Evolutionary conservation across 768 basidiomycete genomes (phyloP), one percentile per base, ranked within the genome.

Genomic region (Phaffia tasmanica): DNA sequence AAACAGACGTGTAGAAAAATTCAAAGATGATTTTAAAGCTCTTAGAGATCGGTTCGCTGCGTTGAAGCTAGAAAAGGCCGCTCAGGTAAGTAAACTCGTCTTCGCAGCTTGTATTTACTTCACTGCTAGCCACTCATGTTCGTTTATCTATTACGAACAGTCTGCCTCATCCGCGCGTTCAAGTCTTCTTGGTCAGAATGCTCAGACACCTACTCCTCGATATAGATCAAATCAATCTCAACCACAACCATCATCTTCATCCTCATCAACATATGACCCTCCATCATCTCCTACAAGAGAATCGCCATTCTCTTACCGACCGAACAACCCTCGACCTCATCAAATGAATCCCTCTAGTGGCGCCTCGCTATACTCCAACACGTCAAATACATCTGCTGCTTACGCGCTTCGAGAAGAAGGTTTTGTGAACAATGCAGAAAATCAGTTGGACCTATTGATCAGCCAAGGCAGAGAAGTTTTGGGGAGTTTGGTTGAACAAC

Each of bases 401-500:
- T 84, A 88, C 60, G 91, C 91, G 0, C 79, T 98, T 60, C 81
- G 84, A 23, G 95, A 99, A 77, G 89, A 97, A 75, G 82, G 84
- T 1, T 98, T 97, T 74, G 80, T 97, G 19, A 85, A 89, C 71
- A 84, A 85, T 68, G 86, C 91, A 4, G 86, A 92, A 65, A 79
- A 81, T 25, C 81, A 84, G 57, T 79, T 99, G 68, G 95, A 99
- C 70, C 87, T 88, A 19, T 97, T 94, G 74, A 78, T 99, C 58
- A 85, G 88, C 0, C 94, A 98, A 75, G 95, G 95, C 1, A 80
- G 87, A 65, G 89, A 92, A 46, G 91, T 90, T 23, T 76, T 95
- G 72, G 89, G 94, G 70, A 94, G 92, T 74, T 78, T 99, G 48
- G 84, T 88, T 55, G 93, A 92, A 74, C 95, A 99, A 77, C 80